Evolutionary conservation across 2,329 filamentous ascomycete species (phyloP).

Genomic region (Plenodomus lindquistii): DNA sequence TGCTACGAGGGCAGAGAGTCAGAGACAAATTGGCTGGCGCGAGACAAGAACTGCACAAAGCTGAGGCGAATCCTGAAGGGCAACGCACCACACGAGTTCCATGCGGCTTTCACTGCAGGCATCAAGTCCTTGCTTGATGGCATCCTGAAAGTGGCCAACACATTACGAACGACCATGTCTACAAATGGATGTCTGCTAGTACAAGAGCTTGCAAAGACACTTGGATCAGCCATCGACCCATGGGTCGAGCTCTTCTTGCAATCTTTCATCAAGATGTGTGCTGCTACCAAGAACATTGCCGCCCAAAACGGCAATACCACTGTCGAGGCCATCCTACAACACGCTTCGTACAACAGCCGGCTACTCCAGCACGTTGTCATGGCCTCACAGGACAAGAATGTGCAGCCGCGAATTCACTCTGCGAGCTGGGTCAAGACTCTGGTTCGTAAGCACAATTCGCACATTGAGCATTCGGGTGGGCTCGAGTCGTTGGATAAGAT

Average conservation of each 20-base stretch:
- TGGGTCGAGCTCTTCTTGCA: slow-evolving; percentile 92
- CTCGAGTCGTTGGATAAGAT: slow-evolving; percentile 84
- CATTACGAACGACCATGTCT: slow-evolving; percentile 85
- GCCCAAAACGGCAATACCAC: slow-evolving; percentile 81
- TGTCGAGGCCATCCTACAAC: slow-evolving; percentile 78
- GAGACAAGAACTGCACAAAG: slow-evolving; percentile 79
- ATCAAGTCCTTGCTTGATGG: slow-evolving; percentile 80
- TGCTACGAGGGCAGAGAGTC: slow-evolving; percentile 87
- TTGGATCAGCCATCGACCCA: slow-evolving; percentile 78
- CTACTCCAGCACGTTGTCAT: slow-evolving; percentile 83
- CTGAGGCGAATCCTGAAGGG: slow-evolving; percentile 79
- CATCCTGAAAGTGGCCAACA: slow-evolving; percentile 82
- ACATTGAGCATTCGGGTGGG: slow-evolving; percentile 83
- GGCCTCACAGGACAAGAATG: slow-evolving; percentile 91
- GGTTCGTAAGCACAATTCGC: slow-evolving; percentile 77
- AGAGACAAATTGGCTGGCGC: slow-evolving; percentile 86
- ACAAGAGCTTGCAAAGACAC: slow-evolving; percentile 78
- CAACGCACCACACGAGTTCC: slow-evolving; percentile 79
- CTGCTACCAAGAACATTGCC: slow-evolving; percentile 88
- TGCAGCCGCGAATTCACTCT: slow-evolving; percentile 78
- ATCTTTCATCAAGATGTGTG: slow-evolving; percentile 85
- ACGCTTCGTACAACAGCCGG: slow-evolving; percentile 76
- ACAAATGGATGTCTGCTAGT: slow-evolving; percentile 83
- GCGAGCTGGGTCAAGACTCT: slow-evolving; percentile 84
- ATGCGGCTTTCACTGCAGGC: slow-evolving; percentile 68